Evolutionary conservation across 2,329 filamentous ascomycete genomes (phyloP).

Genomic region (Scopulariopsis brevicaulis): DNA sequence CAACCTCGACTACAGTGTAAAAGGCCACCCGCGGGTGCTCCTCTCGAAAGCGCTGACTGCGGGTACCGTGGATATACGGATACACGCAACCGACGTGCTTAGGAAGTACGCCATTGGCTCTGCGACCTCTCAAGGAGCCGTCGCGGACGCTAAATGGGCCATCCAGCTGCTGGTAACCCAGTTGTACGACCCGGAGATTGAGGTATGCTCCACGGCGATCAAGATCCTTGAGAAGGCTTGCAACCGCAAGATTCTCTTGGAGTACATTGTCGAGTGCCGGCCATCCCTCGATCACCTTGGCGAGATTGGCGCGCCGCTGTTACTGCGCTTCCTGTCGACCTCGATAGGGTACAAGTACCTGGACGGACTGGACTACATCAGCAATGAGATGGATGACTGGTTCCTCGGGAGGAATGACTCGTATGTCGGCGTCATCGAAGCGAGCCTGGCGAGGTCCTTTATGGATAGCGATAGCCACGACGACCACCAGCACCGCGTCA

Average conservation of each 20-base stretch:
- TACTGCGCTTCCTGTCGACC: slow-evolving; percentile 87
- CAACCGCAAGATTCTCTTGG: slow-evolving; percentile 79
- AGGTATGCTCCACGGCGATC: slow-evolving; percentile 91
- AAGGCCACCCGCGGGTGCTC: slow-evolving; percentile 83
- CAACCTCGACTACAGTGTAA: slow-evolving; percentile 84
- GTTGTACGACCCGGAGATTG: slow-evolving; percentile 91
- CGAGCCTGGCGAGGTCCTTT: slow-evolving; percentile 83
- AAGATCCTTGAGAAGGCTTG: slow-evolving; percentile 97
- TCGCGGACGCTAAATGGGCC: slow-evolving; percentile 80
- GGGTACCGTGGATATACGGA: slow-evolving; percentile 82
- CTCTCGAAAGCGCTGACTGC: slow-evolving; percentile 89
- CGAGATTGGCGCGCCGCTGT: slow-evolving; percentile 87
- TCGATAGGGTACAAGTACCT: slow-evolving; percentile 97
- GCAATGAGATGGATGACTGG: slow-evolving; percentile 99
- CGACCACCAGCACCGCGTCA: slow-evolving; percentile 44
- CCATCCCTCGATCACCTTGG: slow-evolving; percentile 91
- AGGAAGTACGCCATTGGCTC: slow-evolving; percentile 68
- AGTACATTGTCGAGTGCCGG: slow-evolving; percentile 93
- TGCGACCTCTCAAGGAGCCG: slow-evolving; percentile 18
- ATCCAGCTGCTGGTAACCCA: slow-evolving; percentile 96
- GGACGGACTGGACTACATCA: slow-evolving; percentile 95
- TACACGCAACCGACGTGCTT: slow-evolving; percentile 76
- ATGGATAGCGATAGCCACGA: slow-evolving; percentile 53
- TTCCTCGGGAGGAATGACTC: slow-evolving; percentile 92
- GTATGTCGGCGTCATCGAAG: slow-evolving; percentile 92